Conservation (phyloP, 352 stramenopile species). For the Thalassiosira livingstoniorum region DNA sequence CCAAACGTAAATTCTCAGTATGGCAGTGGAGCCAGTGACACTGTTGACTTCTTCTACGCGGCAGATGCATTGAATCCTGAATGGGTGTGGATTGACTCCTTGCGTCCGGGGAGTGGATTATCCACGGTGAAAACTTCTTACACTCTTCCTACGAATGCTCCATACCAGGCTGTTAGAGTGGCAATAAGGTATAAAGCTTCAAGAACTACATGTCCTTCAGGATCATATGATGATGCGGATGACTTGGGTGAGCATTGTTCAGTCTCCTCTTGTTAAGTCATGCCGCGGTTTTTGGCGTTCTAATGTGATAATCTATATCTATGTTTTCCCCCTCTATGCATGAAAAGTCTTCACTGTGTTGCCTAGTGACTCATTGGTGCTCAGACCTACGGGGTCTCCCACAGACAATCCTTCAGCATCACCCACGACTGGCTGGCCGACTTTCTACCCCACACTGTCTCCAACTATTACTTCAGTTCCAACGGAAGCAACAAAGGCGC, state of each 20-base stretch:
- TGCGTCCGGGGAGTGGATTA: background rate
- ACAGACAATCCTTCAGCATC: too few species aligned
- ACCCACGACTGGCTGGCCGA: too few species aligned
- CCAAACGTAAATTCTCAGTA: background rate
- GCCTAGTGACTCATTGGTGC: too few species aligned
- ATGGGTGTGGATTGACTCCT: background rate
- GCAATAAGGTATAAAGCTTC: conserved; percentile 36
- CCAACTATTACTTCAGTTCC: too few species aligned
- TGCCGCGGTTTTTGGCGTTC: too few species aligned
- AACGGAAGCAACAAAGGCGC: background rate
- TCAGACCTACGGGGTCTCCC: too few species aligned
- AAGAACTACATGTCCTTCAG: conserved; percentile 2
- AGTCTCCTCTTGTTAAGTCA: too few species aligned
- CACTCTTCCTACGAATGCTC: background rate
- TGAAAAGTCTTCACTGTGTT: background rate
- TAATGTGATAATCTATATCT: too few species aligned
- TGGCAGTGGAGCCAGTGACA: background rate
- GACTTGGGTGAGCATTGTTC: conserved; percentile 40
- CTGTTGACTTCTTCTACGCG: background rate
- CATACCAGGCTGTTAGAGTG: conserved; percentile 39
- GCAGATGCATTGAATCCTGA: background rate
- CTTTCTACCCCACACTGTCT: too few species aligned
- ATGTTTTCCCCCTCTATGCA: too few species aligned
- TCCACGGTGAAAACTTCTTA: background rate
- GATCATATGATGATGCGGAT: conserved; percentile 45